Evolutionary conservation across 2,329 filamentous ascomycete species (phyloP).

Genomic region (Teratosphaeria nubilosa): DNA sequence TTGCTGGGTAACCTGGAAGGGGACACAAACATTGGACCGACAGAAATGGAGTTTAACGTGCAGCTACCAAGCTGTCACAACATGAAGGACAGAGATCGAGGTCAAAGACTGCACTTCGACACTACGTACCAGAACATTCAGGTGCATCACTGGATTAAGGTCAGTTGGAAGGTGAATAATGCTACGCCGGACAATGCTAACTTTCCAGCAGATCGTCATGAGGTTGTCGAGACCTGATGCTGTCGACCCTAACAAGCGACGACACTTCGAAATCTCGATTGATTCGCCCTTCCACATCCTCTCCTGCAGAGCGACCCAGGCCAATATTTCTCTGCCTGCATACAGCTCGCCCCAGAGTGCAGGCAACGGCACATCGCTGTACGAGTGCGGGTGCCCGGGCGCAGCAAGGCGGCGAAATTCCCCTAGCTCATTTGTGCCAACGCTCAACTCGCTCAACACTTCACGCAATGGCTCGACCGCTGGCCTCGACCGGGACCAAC

Average conservation of each 20-base stretch:
- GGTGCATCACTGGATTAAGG: constrained; percentile 95
- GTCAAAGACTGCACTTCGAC: constrained; percentile 67
- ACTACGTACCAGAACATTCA: constrained; percentile 91
- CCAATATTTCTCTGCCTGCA: constrained; percentile 75
- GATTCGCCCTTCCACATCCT: constrained; percentile 91
- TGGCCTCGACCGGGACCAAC: constrained; percentile 15
- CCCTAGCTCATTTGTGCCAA: constrained; percentile 43
- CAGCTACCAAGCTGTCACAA: constrained; percentile 81
- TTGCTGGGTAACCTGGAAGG: constrained; percentile 70
- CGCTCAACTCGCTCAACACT: constrained; percentile 46
- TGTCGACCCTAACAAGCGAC: constrained; percentile 64
- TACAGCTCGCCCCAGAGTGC: constrained; percentile 51
- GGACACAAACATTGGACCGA: constrained; percentile 71
- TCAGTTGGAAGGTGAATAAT: constrained; percentile 26
- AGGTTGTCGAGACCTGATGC: constrained; percentile 76
- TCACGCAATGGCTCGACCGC: constrained; percentile 8
- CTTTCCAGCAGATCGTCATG: constrained; percentile 65
- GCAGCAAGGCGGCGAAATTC: constrained; percentile 45
- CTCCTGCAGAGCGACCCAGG: constrained; percentile 84
- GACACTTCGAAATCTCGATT: constrained; percentile 93
- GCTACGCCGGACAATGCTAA: background rate
- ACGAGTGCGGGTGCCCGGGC: constrained; percentile 56
- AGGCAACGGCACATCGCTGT: constrained; percentile 24
- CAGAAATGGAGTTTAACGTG: constrained; percentile 89
- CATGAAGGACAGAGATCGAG: constrained; percentile 62